A percentile compares a stretch with the other conserved stretches of the same genome.
Conservation (phyloP, 2,329 filamentous ascomycete species). For the Ampelomyces quisqualis region DNA sequence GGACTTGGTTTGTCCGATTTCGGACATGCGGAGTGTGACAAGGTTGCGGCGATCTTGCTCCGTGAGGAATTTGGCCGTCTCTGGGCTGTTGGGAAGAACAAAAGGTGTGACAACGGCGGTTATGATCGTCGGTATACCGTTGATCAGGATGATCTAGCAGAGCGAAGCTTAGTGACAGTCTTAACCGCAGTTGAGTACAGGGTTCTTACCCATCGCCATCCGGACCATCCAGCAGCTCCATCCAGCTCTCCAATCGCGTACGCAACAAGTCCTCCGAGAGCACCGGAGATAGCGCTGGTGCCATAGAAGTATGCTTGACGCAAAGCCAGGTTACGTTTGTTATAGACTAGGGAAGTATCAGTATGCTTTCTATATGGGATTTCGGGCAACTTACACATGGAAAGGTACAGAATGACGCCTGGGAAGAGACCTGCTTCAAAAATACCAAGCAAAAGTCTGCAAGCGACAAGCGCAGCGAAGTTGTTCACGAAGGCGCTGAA, state of each 20-base stretch:
- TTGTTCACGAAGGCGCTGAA: slow-evolving; percentile 30
- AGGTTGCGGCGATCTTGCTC: slow-evolving; percentile 28
- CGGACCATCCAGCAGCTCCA: slow-evolving; percentile 21
- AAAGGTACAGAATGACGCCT: slow-evolving; percentile 28
- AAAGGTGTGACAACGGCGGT: slow-evolving; percentile 52
- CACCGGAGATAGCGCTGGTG: slow-evolving; percentile 55
- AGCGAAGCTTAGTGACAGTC: too few species aligned
- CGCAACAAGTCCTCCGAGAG: slow-evolving; percentile 48
- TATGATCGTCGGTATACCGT: slow-evolving; percentile 31
- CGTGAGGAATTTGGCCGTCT: slow-evolving; percentile 38
- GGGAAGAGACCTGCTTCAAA: slow-evolving; percentile 36
- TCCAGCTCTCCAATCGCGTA: slow-evolving; percentile 32
- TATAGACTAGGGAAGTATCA: slow-evolving; percentile 16
- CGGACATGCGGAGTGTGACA: slow-evolving; percentile 39
- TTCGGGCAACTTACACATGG: slow-evolving; percentile 13
- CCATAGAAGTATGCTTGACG: slow-evolving; percentile 56
- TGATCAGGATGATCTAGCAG: slow-evolving; percentile 38
- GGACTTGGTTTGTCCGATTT: slow-evolving; percentile 46
- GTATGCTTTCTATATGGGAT: background rate
- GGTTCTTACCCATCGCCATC: slow-evolving; percentile 30
- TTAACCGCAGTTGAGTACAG: background rate
- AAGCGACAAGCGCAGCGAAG: slow-evolving; percentile 29
- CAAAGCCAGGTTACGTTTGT: slow-evolving; percentile 51
- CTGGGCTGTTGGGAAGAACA: slow-evolving; percentile 51
- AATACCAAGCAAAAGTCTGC: slow-evolving; percentile 29